Evolutionary conservation across 1,284 basidiomycete genomes (phyloP).

Genomic region (Pulveroboletus sp.): DNA sequence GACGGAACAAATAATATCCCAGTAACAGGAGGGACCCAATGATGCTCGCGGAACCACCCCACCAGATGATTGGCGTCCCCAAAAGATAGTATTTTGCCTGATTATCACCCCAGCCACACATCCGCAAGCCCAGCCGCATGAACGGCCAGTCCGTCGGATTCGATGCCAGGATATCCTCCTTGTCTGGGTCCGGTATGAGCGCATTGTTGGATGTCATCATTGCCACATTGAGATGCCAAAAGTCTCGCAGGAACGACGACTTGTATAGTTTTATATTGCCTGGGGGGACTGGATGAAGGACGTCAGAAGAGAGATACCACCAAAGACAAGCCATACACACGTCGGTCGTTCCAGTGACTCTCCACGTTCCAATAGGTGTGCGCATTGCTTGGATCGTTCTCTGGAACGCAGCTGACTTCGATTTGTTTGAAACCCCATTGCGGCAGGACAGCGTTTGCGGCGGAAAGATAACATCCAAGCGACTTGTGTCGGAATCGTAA

Average conservation of each 20-base stretch:
- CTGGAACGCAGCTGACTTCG: conserved; percentile 92
- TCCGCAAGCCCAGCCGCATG: conserved; percentile 84
- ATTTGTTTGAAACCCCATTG: conserved; percentile 99
- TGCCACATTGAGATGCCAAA: conserved; percentile 98
- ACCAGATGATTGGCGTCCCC: conserved; percentile 93
- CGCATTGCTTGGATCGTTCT: conserved; percentile 79
- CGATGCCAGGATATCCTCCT: conserved; percentile 95
- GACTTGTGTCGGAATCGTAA: conserved; percentile 81
- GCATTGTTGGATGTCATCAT: conserved; percentile 99
- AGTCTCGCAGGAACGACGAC: conserved; percentile 94
- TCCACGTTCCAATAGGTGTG: conserved; percentile 99
- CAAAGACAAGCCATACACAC: conserved; percentile 51
- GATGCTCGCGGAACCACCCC: conserved; percentile 76
- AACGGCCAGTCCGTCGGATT: conserved; percentile 94
- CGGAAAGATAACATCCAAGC: conserved; percentile 87
- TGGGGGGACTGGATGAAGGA: conserved; percentile 62
- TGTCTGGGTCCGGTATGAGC: conserved; percentile 94
- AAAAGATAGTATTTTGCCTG: conserved; percentile 94
- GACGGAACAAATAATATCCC: conserved; percentile 76
- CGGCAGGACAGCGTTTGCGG: conserved; percentile 87
- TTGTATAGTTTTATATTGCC: conserved; percentile 83
- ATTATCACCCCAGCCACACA: conserved; percentile 94
- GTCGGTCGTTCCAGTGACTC: conserved; percentile 90
- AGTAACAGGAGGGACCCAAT: conserved; percentile 56
- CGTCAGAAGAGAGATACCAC: conserved; percentile 1